A percentile compares a stretch with the other conserved stretches of the same genome.
phyloP scores from a whole-genome alignment of 768 basidiomycete genomes.

The Termitomyces sp. region DNA sequence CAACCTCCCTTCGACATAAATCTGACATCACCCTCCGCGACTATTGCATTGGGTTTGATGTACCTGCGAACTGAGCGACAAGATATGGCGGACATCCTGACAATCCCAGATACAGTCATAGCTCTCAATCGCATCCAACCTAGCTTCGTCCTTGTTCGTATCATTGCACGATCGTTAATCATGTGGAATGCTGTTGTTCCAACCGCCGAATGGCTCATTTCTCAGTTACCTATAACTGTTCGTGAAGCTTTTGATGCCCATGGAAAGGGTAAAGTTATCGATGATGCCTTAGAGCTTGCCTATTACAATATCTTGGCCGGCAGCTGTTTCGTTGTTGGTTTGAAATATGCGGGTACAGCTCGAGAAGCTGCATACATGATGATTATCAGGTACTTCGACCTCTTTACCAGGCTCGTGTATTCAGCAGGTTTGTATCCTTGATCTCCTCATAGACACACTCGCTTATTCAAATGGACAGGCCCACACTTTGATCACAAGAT shows the following conservation, averaged over 20 bases:
- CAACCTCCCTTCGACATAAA: slow-evolving; percentile 72
- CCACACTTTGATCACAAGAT: slow-evolving; percentile 85
- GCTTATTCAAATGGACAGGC: slow-evolving; percentile 36
- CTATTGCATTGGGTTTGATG: slow-evolving; percentile 89
- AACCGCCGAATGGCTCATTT: slow-evolving; percentile 66
- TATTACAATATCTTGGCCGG: slow-evolving; percentile 91
- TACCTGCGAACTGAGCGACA: slow-evolving; percentile 80
- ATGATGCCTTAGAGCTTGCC: slow-evolving; percentile 80
- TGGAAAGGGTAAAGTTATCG: slow-evolving; percentile 44
- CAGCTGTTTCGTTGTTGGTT: slow-evolving; percentile 84
- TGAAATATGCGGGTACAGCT: slow-evolving; percentile 95
- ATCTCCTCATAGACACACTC: background rate
- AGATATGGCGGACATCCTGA: slow-evolving; percentile 84
- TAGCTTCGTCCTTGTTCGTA: slow-evolving; percentile 79
- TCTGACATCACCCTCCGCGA: slow-evolving; percentile 88
- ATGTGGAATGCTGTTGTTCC: slow-evolving; percentile 82
- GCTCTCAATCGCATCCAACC: slow-evolving; percentile 86
- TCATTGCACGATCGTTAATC: slow-evolving; percentile 73
- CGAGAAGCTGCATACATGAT: slow-evolving; percentile 83
- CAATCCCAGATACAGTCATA: slow-evolving; percentile 76
- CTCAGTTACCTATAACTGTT: slow-evolving; percentile 70
- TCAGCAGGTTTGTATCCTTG: slow-evolving; percentile 53
- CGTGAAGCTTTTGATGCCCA: slow-evolving; percentile 53
- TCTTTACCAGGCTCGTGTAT: slow-evolving; percentile 68
- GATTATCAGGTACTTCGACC: slow-evolving; percentile 78